These are phyloP conservation scores for Yamagishiella unicocca DNA, from an alignment of 139 green algal genomes.

Conservation along the genomic window DNA sequence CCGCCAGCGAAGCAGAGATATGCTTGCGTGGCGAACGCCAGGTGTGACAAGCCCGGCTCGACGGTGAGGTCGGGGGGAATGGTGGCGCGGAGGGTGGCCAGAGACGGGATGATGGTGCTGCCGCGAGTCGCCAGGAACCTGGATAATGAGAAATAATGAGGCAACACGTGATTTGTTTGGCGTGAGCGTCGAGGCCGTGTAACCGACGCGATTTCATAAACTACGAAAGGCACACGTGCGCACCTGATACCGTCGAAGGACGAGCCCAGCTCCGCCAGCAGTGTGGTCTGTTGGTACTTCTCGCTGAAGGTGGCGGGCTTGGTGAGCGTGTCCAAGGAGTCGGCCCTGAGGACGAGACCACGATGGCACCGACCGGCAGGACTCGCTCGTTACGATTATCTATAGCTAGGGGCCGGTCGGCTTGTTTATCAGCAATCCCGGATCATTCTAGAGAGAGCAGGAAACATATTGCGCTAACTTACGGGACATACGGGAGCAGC, in stretches of 20 bases:
- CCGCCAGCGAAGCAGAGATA: not conserved
- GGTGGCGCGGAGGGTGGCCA: not conserved
- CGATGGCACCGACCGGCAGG: too few relatives aligned
- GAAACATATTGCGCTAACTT: too few relatives aligned
- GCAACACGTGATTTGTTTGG: too few relatives aligned
- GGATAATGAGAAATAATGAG: too few relatives aligned
- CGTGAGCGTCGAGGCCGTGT: too few relatives aligned
- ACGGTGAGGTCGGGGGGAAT: slow-evolving; percentile 4
- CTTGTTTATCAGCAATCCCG: too few relatives aligned
- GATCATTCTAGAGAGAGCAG: too few relatives aligned
- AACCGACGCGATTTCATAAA: too few relatives aligned
- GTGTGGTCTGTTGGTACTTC: not conserved
- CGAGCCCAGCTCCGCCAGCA: not conserved
- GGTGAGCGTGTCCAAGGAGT: not conserved
- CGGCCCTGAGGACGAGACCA: not conserved
- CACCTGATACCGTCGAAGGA: slow-evolving; percentile 8
- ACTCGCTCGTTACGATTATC: too few relatives aligned
- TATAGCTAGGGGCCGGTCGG: too few relatives aligned
- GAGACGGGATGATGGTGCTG: not conserved
- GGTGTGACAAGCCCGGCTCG: not conserved
- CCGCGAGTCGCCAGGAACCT: not conserved
- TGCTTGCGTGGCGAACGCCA: slow-evolving; percentile 2
- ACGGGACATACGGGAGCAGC: not conserved
- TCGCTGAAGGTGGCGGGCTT: not conserved
- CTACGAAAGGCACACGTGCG: not conserved